A percentile compares a stretch with the other conserved stretches of the same genome.
Evolutionary conservation across 2,329 filamentous ascomycete species (phyloP).

Genomic region (Ceratocystis cubensis): DNA sequence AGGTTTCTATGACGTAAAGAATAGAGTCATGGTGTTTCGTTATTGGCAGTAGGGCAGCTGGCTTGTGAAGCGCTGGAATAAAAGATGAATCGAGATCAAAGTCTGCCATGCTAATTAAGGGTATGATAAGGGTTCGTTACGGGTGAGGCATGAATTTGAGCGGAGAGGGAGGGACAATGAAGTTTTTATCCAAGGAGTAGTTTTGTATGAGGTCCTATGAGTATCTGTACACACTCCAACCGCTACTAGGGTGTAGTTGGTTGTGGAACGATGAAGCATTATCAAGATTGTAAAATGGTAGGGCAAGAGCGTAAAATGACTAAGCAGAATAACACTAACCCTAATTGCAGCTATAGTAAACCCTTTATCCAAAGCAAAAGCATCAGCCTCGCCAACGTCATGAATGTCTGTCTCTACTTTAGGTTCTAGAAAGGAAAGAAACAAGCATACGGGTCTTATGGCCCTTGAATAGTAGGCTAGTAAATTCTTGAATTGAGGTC

Average conservation of each 20-base stretch:
- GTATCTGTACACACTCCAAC: not conserved
- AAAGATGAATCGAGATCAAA: constrained; percentile 45
- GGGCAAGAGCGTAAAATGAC: not conserved
- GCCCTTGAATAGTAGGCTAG: too few relatives aligned
- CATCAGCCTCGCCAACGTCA: not conserved
- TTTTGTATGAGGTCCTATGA: not conserved
- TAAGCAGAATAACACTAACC: not conserved
- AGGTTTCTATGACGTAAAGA: constrained; percentile 74
- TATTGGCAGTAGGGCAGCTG: constrained; percentile 71
- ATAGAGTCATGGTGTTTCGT: constrained; percentile 67
- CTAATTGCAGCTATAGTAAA: not conserved
- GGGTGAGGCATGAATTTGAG: too few relatives aligned
- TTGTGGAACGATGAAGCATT: not conserved
- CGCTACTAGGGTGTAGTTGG: not conserved
- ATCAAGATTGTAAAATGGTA: not conserved
- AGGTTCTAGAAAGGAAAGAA: too few relatives aligned
- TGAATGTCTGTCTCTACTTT: not conserved
- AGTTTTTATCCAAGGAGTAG: not conserved
- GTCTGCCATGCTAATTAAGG: constrained; percentile 37
- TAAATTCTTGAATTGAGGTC: too few relatives aligned
- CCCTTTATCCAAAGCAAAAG: not conserved
- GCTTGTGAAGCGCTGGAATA: constrained; percentile 78
- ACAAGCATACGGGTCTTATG: too few relatives aligned
- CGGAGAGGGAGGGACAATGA: too few relatives aligned
- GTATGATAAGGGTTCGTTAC: constrained; percentile 10